Evolutionary conservation across 1,284 basidiomycete genomes (phyloP).

Genomic region (Leucoagaricus sp.): DNA sequence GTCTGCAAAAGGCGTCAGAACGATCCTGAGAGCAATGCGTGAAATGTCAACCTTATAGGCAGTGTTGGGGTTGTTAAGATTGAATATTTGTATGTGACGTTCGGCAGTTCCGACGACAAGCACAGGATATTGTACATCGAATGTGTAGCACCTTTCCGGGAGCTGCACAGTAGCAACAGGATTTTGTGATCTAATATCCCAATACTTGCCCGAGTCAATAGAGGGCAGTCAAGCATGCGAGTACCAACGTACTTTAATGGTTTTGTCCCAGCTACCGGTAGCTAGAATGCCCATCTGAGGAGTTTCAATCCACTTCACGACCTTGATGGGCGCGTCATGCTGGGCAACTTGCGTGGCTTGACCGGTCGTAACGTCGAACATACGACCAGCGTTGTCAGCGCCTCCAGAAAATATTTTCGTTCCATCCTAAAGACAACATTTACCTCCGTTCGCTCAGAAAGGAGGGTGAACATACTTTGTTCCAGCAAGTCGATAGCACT

Average conservation of each 20-base stretch:
- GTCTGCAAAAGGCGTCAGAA: slow-evolving; percentile 45
- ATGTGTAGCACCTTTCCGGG: slow-evolving; percentile 88
- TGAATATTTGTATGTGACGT: slow-evolving; percentile 86
- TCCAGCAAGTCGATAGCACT: slow-evolving; percentile 84
- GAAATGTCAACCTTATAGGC: slow-evolving; percentile 63
- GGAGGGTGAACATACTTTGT: slow-evolving; percentile 48
- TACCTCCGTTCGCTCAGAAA: neutral
- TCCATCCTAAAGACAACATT: slow-evolving; percentile 57
- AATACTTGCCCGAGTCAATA: slow-evolving; percentile 64
- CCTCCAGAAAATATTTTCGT: slow-evolving; percentile 85
- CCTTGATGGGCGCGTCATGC: slow-evolving; percentile 83
- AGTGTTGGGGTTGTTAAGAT: slow-evolving; percentile 79
- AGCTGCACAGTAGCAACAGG: slow-evolving; percentile 81
- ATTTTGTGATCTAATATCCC: slow-evolving; percentile 79
- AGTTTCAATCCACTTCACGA: slow-evolving; percentile 75
- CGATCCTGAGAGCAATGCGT: neutral
- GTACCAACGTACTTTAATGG: slow-evolving; percentile 63
- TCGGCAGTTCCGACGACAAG: slow-evolving; percentile 96
- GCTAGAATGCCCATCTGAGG: slow-evolving; percentile 71
- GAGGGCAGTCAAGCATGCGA: neutral
- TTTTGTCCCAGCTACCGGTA: slow-evolving; percentile 93
- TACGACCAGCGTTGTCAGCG: slow-evolving; percentile 81
- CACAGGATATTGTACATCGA: slow-evolving; percentile 85
- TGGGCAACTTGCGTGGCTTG: slow-evolving; percentile 76
- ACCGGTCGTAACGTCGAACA: slow-evolving; percentile 81